Conservation (phyloP, 2,329 filamentous ascomycete genomes). For the Trichophyton benhamiae region DNA sequence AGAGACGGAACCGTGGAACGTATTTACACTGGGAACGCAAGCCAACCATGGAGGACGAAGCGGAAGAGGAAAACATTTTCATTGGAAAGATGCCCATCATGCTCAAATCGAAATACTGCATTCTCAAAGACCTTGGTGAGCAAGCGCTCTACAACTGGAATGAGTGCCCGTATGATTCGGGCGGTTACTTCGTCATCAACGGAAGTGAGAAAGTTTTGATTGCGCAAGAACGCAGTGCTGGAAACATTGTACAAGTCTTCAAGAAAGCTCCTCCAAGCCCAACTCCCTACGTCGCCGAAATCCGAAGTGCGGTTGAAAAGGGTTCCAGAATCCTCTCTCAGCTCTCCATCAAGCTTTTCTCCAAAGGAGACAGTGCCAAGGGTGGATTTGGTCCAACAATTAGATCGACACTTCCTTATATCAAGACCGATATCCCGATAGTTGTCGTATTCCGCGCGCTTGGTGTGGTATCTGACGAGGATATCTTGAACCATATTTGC, state of each 20-base stretch:
- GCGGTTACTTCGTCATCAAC: conserved; percentile 98
- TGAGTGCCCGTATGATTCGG: conserved; percentile 96
- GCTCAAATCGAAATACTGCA: conserved; percentile 94
- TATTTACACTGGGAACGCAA: conserved; percentile 39
- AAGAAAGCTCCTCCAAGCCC: conserved; percentile 90
- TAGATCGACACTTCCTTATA: conserved; percentile 80
- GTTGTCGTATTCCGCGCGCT: conserved; percentile 91
- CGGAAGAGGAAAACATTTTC: conserved; percentile 63
- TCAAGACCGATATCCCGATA: conserved; percentile 86
- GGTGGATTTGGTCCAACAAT: conserved; percentile 78
- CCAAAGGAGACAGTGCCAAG: conserved; percentile 68
- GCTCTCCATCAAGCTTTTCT: conserved; percentile 77
- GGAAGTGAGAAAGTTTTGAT: conserved; percentile 97
- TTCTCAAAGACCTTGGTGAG: conserved; percentile 70
- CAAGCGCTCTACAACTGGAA: conserved; percentile 81
- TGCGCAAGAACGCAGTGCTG: conserved; percentile 90
- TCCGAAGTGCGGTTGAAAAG: conserved; percentile 90
- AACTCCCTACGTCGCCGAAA: conserved; percentile 88
- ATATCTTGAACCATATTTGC: conserved; percentile 95
- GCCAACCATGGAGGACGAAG: conserved; percentile 35
- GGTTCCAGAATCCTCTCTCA: conserved; percentile 90
- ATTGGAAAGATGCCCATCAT: conserved; percentile 95
- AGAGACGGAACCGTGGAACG: conserved; percentile 34
- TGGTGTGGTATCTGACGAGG: conserved; percentile 91
- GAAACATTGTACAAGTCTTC: conserved; percentile 98